These are phyloP conservation scores for Populus hybrid DNA, from an alignment of 441 rosid species.

Conservation along the genomic window DNA sequence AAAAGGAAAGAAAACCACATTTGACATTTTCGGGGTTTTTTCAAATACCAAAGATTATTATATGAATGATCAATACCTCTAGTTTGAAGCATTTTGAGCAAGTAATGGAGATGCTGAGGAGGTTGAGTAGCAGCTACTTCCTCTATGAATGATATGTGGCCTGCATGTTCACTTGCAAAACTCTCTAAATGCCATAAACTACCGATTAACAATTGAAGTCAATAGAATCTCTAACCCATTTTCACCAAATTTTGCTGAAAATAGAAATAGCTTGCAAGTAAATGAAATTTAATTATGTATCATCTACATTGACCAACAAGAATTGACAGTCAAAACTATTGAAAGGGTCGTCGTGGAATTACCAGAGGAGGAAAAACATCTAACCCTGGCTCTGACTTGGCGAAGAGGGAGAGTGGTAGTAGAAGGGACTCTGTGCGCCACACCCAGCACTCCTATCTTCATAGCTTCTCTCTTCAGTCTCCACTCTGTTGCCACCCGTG, in stretches of 20 bases:
- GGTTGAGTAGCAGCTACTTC: slow-evolving; percentile 70
- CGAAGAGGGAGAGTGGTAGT: slow-evolving; percentile 24
- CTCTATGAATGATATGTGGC: slow-evolving; percentile 64
- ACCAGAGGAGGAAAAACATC: slow-evolving; percentile 43
- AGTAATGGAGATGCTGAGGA: slow-evolving; percentile 57
- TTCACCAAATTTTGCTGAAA: no score
- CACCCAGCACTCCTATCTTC: slow-evolving; percentile 33
- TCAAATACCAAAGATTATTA: background rate
- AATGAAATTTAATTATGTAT: background rate
- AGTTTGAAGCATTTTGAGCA: slow-evolving; percentile 66
- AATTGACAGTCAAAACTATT: no score
- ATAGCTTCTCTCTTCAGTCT: slow-evolving; percentile 14
- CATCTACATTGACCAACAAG: background rate
- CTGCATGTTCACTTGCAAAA: slow-evolving; percentile 23
- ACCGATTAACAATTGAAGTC: no score
- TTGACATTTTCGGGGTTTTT: background rate
- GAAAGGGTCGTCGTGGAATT: background rate
- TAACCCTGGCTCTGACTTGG: slow-evolving; percentile 26
- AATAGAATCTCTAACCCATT: background rate
- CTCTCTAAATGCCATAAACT: background rate
- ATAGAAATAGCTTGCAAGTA: background rate
- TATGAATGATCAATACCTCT: slow-evolving; percentile 41
- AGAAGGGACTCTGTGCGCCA: slow-evolving; percentile 26
- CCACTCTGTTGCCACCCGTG: background rate
- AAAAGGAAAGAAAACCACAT: background rate